phyloP scores from a whole-genome alignment of 2,329 filamentous ascomycete genomes.

The Fusarium sp. region DNA sequence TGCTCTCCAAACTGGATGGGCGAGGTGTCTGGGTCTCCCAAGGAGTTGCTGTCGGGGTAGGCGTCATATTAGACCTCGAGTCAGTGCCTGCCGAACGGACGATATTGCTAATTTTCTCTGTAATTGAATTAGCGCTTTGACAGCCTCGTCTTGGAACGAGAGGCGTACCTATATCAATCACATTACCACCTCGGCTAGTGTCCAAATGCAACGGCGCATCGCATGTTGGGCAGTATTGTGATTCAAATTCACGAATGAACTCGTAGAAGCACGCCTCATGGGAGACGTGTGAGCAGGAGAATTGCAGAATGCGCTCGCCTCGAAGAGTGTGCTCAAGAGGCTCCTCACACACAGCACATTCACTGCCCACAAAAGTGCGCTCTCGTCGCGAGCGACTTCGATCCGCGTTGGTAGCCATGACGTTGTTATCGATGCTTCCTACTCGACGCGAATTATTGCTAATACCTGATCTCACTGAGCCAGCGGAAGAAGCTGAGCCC shows the following conservation, averaged over 20 bases:
- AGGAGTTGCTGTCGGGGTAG: slow-evolving; percentile 68
- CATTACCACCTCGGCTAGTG: slow-evolving; percentile 91
- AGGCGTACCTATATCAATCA: slow-evolving; percentile 83
- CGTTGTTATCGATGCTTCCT: slow-evolving; percentile 55
- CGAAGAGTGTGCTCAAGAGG: slow-evolving; percentile 94
- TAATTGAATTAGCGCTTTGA: slow-evolving; percentile 39
- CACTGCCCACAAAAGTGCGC: slow-evolving; percentile 92
- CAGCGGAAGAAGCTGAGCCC: slow-evolving; percentile 48
- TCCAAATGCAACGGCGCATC: slow-evolving; percentile 92
- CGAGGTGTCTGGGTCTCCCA: slow-evolving; percentile 76
- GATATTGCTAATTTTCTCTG: slow-evolving; percentile 95
- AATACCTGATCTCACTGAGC: slow-evolving; percentile 49
- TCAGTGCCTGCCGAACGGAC: slow-evolving; percentile 83
- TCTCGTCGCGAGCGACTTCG: slow-evolving; percentile 84
- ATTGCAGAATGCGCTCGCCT: slow-evolving; percentile 93
- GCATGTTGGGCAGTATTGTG: slow-evolving; percentile 93
- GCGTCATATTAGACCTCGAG: slow-evolving; percentile 62
- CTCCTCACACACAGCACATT: slow-evolving; percentile 97
- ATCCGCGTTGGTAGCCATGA: slow-evolving; percentile 68
- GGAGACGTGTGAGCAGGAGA: slow-evolving; percentile 96
- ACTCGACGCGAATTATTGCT: slow-evolving; percentile 51
- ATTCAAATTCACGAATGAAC: slow-evolving; percentile 94
- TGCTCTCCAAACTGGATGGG: slow-evolving; percentile 62
- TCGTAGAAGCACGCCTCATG: slow-evolving; percentile 99
- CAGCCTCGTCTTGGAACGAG: slow-evolving; percentile 33